Evolutionary conservation across 176 grass and related monocot species (phyloP).

Genomic region (Typha latifolia): DNA sequence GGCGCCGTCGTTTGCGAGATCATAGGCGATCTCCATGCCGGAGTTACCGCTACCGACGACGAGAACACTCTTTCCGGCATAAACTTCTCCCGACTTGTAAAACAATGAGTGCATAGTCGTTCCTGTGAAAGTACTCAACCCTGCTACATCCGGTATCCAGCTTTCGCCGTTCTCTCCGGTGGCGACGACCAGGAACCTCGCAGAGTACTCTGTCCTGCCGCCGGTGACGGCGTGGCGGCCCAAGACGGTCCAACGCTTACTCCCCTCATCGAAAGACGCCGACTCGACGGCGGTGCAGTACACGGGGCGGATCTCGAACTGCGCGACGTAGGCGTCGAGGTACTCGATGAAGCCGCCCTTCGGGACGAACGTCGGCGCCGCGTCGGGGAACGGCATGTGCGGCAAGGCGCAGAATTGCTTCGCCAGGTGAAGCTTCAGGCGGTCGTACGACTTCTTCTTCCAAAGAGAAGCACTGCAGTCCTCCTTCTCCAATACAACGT

Average conservation of each 20-base stretch:
- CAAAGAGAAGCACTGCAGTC: constrained; percentile 38
- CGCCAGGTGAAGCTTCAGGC: constrained; percentile 53
- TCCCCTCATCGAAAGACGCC: constrained; percentile 18
- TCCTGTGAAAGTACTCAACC: constrained; percentile 38
- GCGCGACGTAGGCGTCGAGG: constrained; percentile 33
- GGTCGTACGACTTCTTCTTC: constrained; percentile 45
- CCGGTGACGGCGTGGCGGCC: constrained; percentile 3
- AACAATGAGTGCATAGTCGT: constrained; percentile 38
- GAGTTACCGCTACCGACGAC: constrained; percentile 73
- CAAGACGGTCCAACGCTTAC: constrained; percentile 21
- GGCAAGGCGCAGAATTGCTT: constrained; percentile 56
- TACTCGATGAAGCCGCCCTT: constrained; percentile 44
- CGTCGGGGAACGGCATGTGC: constrained; percentile 30
- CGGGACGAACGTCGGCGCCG: constrained; percentile 28
- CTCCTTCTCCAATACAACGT: constrained; percentile 39
- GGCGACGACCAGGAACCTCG: constrained; percentile 53
- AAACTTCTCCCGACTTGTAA: constrained; percentile 29
- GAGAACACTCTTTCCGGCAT: constrained; percentile 25
- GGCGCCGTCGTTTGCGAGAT: constrained; percentile 39
- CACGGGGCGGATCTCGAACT: constrained; percentile 24
- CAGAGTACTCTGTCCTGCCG: constrained; percentile 5
- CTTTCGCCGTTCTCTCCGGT: constrained; percentile 45
- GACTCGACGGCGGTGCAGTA: constrained; percentile 30
- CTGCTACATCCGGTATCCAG: constrained; percentile 21
- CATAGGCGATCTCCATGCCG: constrained; percentile 66